phyloP scores from a whole-genome alignment of 345 rosid genomes.

The Sisymbrium altissimum region DNA sequence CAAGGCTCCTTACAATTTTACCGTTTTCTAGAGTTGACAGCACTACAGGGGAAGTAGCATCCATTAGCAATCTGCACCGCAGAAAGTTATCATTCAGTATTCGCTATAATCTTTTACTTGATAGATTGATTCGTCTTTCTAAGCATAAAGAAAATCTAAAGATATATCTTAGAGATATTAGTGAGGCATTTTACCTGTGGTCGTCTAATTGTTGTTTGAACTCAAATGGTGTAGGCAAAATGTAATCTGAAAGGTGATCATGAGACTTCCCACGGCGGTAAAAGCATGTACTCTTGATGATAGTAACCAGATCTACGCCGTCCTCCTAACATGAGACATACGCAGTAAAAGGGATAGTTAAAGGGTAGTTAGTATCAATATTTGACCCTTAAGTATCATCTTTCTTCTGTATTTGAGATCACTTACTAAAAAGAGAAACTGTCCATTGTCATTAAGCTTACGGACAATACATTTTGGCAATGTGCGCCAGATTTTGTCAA shows the following conservation, averaged over 20 bases:
- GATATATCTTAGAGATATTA: too few relatives aligned
- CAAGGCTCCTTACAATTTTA: constrained; percentile 58
- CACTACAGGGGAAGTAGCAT: constrained; percentile 55
- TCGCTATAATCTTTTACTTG: background rate
- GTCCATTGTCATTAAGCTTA: constrained; percentile 49
- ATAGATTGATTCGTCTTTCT: background rate
- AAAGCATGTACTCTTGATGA: constrained; percentile 43
- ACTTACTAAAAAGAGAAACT: constrained; percentile 73
- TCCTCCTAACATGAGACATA: constrained; percentile 45
- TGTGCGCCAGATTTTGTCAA: constrained; percentile 40
- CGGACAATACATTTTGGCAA: constrained; percentile 54
- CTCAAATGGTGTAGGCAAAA: constrained; percentile 49
- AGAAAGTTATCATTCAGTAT: background rate
- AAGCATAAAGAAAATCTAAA: background rate
- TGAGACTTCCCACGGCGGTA: constrained; percentile 53
- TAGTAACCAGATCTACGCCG: constrained; percentile 41
- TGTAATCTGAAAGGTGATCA: constrained; percentile 46
- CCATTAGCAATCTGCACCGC: constrained; percentile 35
- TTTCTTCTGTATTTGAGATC: background rate
- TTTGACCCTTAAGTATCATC: background rate
- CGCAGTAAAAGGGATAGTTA: background rate
- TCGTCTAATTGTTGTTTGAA: constrained; percentile 36
- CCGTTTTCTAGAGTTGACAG: constrained; percentile 70
- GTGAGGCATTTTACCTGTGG: constrained; percentile 22
- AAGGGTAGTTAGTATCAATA: background rate